Base-by-base conservation (phyloP, 192 early-diverging fungal species). In the Backusella luteola region DNA sequence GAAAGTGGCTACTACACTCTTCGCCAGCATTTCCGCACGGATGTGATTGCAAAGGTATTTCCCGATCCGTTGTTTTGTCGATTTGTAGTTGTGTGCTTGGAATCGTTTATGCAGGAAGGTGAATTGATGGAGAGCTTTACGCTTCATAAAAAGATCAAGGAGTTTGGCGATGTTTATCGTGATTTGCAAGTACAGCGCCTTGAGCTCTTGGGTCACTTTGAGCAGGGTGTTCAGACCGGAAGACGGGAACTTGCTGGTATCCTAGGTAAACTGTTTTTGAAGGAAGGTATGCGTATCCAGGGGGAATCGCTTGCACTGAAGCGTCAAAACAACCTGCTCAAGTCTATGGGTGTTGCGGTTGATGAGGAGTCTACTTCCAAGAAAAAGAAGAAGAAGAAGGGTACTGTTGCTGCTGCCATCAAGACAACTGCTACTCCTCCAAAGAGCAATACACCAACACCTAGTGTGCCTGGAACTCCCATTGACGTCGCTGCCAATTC, bases 91-190 rank as follows among this genome's bases (percentile, higher is more conserved):
- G 88, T 87, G 41, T 91, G 88, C 42, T 76, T 93, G 23, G 90
- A 88, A 35, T 84, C 91, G 23, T 74, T 94, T 73, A 90, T 93
- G 86, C 88, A 89, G 34, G 93, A 94, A 83, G 93, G 90, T 1
- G 91, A 94, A 82, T 85, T 90, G 23, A 76, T 90, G 71, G 93
- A 94, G 66, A 87, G 88, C 1, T 84, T 92, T 5, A 81, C 83
- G 5, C 76, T 89, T 23, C 84, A 82, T 36, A 75, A 79, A n/a
- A 81, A 74, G 69, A 81, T 82, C 71, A 87, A 83, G 76, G 84
- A 71, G 66, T 93, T 84, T 84, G 80, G 90, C n/a, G 85, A 90
- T 26, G 87, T 87, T 26, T 84, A 91, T 56, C 85, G 89, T 68
- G 85, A 83, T 8, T 84, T 84, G 12, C 76, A 85, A 4, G 73